Percentiles rank a stretch among this genome's conserved stretches.
Evolutionary conservation across 2,329 filamentous ascomycete genomes (phyloP).

Genomic region (Hymenoscyphus albidus): DNA sequence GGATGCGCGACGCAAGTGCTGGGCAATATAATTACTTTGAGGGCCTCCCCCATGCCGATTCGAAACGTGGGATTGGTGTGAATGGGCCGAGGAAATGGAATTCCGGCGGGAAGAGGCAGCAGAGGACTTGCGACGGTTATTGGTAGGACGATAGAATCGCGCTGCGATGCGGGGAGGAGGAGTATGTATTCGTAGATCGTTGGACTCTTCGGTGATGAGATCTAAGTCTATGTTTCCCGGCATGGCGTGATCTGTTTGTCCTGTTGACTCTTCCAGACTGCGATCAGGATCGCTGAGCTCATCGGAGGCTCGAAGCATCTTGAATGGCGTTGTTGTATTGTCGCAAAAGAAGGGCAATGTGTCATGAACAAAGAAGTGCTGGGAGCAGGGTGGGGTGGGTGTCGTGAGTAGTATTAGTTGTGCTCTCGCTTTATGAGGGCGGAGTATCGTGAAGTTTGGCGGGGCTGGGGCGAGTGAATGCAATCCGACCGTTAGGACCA

Average conservation of each 20-base stretch:
- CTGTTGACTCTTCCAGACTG: slow-evolving; percentile 33
- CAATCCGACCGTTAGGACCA: neutral
- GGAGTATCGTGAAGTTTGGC: slow-evolving; percentile 2
- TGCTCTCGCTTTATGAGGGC: slow-evolving; percentile 1
- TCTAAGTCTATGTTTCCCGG: slow-evolving; percentile 28
- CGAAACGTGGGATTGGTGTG: slow-evolving; percentile 35
- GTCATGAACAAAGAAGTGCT: slow-evolving; percentile 4
- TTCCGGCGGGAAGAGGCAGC: slow-evolving; percentile 76
- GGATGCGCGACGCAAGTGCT: slow-evolving; percentile 73
- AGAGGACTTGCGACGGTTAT: slow-evolving; percentile 67
- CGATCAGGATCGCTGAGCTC: slow-evolving; percentile 35
- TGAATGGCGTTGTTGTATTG: slow-evolving; percentile 14
- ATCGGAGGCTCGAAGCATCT: slow-evolving; percentile 33
- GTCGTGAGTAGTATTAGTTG: neutral
- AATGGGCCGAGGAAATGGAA: slow-evolving; percentile 71
- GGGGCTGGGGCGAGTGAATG: slow-evolving; percentile 1
- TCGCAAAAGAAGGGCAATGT: neutral
- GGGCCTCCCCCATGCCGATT: slow-evolving; percentile 46
- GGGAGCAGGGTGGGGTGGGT: slow-evolving; percentile 18
- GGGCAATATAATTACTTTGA: slow-evolving; percentile 73
- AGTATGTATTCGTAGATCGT: slow-evolving; percentile 43
- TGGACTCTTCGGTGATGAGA: slow-evolving; percentile 32
- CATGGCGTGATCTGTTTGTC: slow-evolving; percentile 17
- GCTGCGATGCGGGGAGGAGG: slow-evolving; percentile 75
- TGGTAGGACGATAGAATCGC: slow-evolving; percentile 67